Percentiles rank a stretch among this genome's conserved stretches.
Conservation (phyloP, 2,329 filamentous ascomycete genomes). For the Penicillium sp. region DNA sequence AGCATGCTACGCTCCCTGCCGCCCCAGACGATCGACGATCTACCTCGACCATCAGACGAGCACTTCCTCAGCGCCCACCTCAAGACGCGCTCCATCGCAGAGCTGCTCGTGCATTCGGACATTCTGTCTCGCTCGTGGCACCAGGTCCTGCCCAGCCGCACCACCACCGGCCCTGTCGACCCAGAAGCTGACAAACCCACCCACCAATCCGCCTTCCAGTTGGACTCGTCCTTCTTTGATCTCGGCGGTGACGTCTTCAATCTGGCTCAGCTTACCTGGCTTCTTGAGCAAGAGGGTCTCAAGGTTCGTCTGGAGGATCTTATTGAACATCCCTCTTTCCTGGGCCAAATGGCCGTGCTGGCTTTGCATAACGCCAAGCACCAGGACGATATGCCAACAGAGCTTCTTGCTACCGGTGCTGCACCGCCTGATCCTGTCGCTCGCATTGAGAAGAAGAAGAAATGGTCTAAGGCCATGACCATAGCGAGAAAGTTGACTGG, state of each 20-base stretch:
- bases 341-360: constrained; percentile 41
- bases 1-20: constrained; percentile 33
- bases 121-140: constrained; percentile 41
- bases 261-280: constrained; percentile 42
- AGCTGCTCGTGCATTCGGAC: constrained; percentile 40
- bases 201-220: constrained; percentile 29
- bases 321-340: constrained; percentile 41
- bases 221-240: constrained; percentile 43
- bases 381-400: constrained; percentile 13
- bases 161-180: not conserved
- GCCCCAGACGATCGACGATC: constrained; percentile 30
- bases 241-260: constrained; percentile 43
- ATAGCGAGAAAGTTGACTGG: constrained; percentile 30
- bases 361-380: constrained; percentile 28
- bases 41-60: constrained; percentile 27
- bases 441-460: constrained; percentile 23
- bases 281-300: constrained; percentile 41
- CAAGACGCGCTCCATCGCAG: constrained; percentile 37
- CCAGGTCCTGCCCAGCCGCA: constrained; percentile 32
- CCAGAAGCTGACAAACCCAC: constrained; percentile 19
- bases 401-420: constrained; percentile 14
- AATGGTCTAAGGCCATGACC: constrained; percentile 28
- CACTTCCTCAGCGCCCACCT: constrained; percentile 37
- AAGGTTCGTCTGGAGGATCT: constrained; percentile 41
- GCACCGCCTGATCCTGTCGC: constrained; percentile 7